Base-by-base conservation (phyloP, 2,329 filamentous ascomycete genomes). In the Cladosporium sp. region DNA sequence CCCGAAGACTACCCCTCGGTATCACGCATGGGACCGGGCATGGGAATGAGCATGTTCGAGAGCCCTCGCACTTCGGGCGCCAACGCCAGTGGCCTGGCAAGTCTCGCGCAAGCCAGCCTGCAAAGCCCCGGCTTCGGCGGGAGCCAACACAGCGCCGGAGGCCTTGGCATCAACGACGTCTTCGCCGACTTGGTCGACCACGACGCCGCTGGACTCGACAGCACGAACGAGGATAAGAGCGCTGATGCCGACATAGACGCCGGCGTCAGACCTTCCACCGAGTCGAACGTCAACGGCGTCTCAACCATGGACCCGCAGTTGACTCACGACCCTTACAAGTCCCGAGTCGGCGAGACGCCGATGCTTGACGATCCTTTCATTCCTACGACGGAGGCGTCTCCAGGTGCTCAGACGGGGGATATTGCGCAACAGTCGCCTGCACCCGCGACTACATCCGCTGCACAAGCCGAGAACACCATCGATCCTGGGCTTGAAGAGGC, bases 111-210 rank as follows among this genome's bases (percentile, higher is more conserved):
- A 22, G 65, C 64, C 14, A 66, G 68, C 11, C 51, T 70, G 17
- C 65, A 67, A 50, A 71, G 70, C 50, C 69, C 70, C 17, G 65
- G 66, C 22, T 70, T 70, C 47, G 67, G 66, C 8, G 69, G 66
- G 36, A 69, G 65, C 52, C 67, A 71, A 47, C 68, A 67, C 42
- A 69, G 65, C 25, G 65, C 63, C 22, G 64, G 63, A 11, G 66
- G 64, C 20, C 65, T 66, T 51, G 68, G 71, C 55, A 70, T 72
- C 38, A 69, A 65, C 36, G 56, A 59, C 28, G 69, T 72, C 39
- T 74, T 74, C 61, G 69, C 68, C 8, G 72, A 74, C 40, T 65
- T 74, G 43, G 70, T 73, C 43, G 66, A 69, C 39, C 65, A 69
- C 15, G 66, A 70, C 19, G 63, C 65, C 15, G 49, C 59, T 9